phyloP scores from a whole-genome alignment of 306 rosid genomes.

The Trifolium fragiferum region DNA sequence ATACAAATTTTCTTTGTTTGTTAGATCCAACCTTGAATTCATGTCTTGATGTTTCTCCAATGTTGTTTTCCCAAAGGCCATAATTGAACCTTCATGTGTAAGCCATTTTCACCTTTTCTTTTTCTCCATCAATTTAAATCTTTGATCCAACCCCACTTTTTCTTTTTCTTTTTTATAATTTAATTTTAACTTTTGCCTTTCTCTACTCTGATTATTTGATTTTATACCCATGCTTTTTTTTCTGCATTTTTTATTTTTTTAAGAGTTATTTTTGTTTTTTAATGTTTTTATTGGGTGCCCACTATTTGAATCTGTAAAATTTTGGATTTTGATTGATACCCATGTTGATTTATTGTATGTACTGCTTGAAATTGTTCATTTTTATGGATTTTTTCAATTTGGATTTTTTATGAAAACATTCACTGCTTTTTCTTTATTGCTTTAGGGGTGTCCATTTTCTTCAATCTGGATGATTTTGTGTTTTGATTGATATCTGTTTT shows the following conservation, averaged over 20 bases:
- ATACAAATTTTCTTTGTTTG: neutral
- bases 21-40: slow-evolving; percentile 44
- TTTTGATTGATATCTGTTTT: slow-evolving; percentile 35
- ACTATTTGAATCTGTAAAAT: slow-evolving; percentile 22
- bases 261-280: neutral
- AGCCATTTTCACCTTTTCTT: slow-evolving; percentile 46
- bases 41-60: slow-evolving; percentile 55
- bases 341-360: slow-evolving; percentile 11
- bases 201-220: slow-evolving; percentile 37
- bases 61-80: slow-evolving; percentile 60
- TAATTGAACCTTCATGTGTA: slow-evolving; percentile 52
- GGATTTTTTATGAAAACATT: neutral
- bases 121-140: slow-evolving; percentile 34
- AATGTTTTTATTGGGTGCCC: neutral
- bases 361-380: slow-evolving; percentile 17
- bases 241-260: neutral
- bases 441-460: slow-evolving; percentile 6
- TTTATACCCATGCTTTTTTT: neutral
- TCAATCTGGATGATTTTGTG: slow-evolving; percentile 20
- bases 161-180: neutral
- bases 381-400: slow-evolving; percentile 1
- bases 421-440: neutral
- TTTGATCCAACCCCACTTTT: slow-evolving; percentile 29
- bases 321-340: slow-evolving; percentile 36
- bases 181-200: neutral